Base-by-base conservation (phyloP, 164 flowering plant species). In the Sedum album region DNA sequence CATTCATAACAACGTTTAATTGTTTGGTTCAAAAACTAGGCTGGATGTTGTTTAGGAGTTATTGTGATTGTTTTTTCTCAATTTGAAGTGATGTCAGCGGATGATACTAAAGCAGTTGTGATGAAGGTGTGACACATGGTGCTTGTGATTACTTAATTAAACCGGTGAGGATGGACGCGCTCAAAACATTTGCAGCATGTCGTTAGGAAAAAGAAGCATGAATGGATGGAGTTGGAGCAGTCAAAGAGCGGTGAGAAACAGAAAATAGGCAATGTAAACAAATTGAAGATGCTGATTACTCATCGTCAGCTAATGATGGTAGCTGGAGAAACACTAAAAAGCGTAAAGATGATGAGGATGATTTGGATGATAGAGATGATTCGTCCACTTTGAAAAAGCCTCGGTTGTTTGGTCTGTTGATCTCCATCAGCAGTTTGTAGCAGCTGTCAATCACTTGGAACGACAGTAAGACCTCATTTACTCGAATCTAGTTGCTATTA, bases 111-210 rank as follows among this genome's bases (percentile, higher is more conserved):
- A 65, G 69, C 78, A 18, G 91, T 88, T 26, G 99, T 94, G 6
- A 84, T 91, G 93, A 86, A 75, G 97, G 99, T 14, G 87, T 94
- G 0, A 85, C 90, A 1, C 96, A 90, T 70, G 99, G 99, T 33
- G 99, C 99, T 1, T 90, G 95, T 69, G 97, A 91, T 74, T 91
- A 91, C 75, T 76, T 94, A 18, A 86, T 91, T 42, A 94, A 94
- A 74, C 99, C 99, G 1, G 83, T 94, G 23, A 86, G 96, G 0
- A 87, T 86, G 13, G 97, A 91, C 77, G 96, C 88, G 4, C 66
- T 91, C 72, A 91, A 80, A 91, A 85, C 73, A 90, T 94, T 79
- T 94, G 97, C 96, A 91, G 82, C 97, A 94, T 76, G 93, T 94
- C 31, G 91, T 90, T 48, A 78, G 97, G 44, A 94, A 89, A 82